These are phyloP conservation scores for Bipolaris oryzae DNA, from an alignment of 2,329 filamentous ascomycete species.

Conservation along the genomic window DNA sequence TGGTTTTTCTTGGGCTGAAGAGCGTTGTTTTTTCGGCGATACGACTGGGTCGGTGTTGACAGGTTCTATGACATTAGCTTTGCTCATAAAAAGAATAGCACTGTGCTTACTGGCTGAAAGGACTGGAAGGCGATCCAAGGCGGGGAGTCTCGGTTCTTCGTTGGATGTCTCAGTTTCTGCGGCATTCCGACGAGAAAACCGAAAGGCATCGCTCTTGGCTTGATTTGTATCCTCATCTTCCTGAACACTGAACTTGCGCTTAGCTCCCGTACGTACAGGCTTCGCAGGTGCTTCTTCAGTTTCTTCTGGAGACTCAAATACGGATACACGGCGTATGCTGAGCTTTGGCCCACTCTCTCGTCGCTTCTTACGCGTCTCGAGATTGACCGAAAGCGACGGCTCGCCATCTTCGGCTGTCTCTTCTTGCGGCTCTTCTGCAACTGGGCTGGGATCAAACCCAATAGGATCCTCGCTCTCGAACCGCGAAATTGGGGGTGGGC, in stretches of 20 bases:
- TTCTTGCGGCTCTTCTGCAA: constrained; percentile 29
- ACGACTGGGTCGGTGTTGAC: constrained; percentile 55
- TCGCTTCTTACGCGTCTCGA: constrained; percentile 60
- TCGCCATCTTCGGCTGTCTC: constrained; percentile 48
- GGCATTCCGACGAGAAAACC: constrained; percentile 51
- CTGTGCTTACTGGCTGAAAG: constrained; percentile 52
- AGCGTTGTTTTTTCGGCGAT: constrained; percentile 50
- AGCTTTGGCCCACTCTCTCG: constrained; percentile 58
- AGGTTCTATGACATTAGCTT: constrained; percentile 50
- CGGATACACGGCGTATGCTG: constrained; percentile 49
- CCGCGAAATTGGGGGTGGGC: constrained; percentile 61
- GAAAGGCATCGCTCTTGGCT: constrained; percentile 51
- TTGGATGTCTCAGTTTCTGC: constrained; percentile 23
- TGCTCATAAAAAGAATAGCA: constrained; percentile 15
- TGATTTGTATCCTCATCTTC: constrained; percentile 55
- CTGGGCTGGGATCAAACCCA: constrained; percentile 49
- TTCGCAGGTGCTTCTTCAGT: constrained; percentile 34
- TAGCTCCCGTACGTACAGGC: constrained; percentile 56
- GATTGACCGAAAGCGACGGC: constrained; percentile 51
- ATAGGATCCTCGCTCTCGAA: constrained; percentile 59
- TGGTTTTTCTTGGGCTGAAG: constrained; percentile 33
- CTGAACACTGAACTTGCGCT: constrained; percentile 63
- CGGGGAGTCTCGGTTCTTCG: constrained; percentile 26
- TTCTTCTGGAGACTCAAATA: constrained; percentile 51
- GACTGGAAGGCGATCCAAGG: constrained; percentile 45